These are phyloP conservation scores for Luffa aegyptiaca DNA, from an alignment of 306 rosid genomes.

Conservation along the genomic window DNA sequence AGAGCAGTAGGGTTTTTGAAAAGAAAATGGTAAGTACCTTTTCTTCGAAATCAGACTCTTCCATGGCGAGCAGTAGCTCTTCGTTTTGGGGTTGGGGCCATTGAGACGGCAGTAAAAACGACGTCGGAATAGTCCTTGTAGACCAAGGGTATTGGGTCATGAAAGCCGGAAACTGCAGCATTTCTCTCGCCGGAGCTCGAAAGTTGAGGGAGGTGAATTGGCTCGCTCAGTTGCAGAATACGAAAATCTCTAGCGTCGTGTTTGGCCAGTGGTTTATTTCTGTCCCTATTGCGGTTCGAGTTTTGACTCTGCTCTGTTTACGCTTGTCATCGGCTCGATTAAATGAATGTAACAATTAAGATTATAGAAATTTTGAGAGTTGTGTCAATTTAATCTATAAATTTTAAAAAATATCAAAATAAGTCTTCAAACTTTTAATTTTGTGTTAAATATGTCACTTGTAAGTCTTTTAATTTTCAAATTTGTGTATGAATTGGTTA, in stretches of 20 bases:
- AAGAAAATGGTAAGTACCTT: constrained; percentile 33
- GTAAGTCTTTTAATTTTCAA: too few relatives aligned
- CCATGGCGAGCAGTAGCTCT: constrained; percentile 85
- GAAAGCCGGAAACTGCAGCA: constrained; percentile 91
- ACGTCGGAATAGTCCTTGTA: constrained; percentile 68
- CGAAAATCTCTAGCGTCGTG: neutral
- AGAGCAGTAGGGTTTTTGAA: neutral
- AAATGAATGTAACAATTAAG: too few relatives aligned
- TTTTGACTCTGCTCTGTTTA: neutral
- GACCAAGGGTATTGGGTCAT: constrained; percentile 82
- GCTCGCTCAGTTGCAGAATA: neutral
- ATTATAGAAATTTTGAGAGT: too few relatives aligned
- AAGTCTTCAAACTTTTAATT: too few relatives aligned
- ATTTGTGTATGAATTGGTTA: too few relatives aligned
- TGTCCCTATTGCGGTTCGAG: neutral
- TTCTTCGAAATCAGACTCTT: constrained; percentile 78
- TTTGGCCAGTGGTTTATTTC: neutral
- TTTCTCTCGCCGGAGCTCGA: constrained; percentile 11
- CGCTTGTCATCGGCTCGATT: neutral
- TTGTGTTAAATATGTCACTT: too few relatives aligned
- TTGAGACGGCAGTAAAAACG: constrained; percentile 71
- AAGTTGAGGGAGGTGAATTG: neutral
- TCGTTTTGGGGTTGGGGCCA: constrained; percentile 92
- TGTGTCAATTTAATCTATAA: too few relatives aligned
- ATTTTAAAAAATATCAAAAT: too few relatives aligned